These are phyloP conservation scores for Moesziomyces aphidis DNA, from an alignment of 1,284 basidiomycete genomes.

Conservation along the genomic window DNA sequence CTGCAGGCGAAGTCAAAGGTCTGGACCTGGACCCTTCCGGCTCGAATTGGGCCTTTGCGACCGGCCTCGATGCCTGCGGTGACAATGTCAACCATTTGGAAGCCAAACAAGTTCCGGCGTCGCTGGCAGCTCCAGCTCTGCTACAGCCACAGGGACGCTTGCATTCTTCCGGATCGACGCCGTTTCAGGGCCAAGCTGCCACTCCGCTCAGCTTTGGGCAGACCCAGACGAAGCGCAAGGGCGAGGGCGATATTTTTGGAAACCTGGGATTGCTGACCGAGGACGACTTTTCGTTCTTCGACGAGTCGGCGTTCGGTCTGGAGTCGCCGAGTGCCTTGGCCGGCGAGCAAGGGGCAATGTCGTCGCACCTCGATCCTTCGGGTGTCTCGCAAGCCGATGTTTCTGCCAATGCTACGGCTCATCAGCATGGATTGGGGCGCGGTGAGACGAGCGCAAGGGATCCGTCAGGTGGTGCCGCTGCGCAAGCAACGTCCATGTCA, in stretches of 20 bases:
- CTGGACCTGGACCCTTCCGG: neutral
- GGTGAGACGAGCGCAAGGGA: neutral
- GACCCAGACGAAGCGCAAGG: slow-evolving; percentile 27
- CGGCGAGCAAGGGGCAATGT: slow-evolving; percentile 3
- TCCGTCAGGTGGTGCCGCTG: neutral
- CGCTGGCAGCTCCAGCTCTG: slow-evolving; percentile 4
- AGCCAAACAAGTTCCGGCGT: neutral
- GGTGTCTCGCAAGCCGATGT: neutral
- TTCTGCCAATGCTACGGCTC: slow-evolving; percentile 1
- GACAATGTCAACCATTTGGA: neutral
- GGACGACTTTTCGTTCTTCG: slow-evolving; percentile 65
- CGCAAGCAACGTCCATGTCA: slow-evolving; percentile 6
- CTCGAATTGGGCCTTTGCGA: slow-evolving; percentile 13
- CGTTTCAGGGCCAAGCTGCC: slow-evolving; percentile 5
- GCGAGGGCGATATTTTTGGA: slow-evolving; percentile 45
- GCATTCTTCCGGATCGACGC: slow-evolving; percentile 16
- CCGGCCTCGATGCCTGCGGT: slow-evolving; percentile 1
- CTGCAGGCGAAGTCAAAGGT: neutral
- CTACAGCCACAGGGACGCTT: slow-evolving; percentile 15
- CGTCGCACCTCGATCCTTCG: slow-evolving; percentile 6
- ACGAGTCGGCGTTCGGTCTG: slow-evolving; percentile 49
- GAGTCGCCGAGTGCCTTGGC: slow-evolving; percentile 5
- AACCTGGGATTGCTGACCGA: slow-evolving; percentile 56
- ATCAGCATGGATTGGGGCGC: neutral
- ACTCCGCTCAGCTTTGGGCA: slow-evolving; percentile 16